Conservation (phyloP, 2,329 filamentous ascomycete species). For the Nemania bipapillata region DNA sequence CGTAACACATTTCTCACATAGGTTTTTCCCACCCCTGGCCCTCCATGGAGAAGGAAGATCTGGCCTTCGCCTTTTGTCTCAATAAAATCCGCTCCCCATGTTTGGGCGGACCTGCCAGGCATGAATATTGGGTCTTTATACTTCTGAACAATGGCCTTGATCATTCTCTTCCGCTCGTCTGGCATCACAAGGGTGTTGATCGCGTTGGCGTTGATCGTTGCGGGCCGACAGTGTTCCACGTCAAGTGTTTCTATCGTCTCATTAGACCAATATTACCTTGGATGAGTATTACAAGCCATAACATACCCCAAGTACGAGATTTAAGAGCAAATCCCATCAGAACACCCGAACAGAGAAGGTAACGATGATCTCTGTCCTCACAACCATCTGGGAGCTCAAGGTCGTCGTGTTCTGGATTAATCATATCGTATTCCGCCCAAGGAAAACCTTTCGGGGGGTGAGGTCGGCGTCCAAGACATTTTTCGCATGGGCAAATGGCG, state of each 20-base stretch:
- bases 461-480: background rate
- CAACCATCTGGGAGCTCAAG: background rate
- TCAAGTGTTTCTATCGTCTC: background rate
- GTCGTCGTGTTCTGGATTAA: background rate
- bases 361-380: constrained; percentile 30
- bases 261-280: too few relatives aligned
- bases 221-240: too few relatives aligned
- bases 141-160: constrained; percentile 37
- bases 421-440: background rate
- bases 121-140: too few relatives aligned
- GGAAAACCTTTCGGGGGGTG: constrained; percentile 1
- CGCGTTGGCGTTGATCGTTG: too few relatives aligned
- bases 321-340: constrained; percentile 38
- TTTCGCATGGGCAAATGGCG: background rate
- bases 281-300: too few relatives aligned
- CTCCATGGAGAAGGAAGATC: constrained; percentile 34
- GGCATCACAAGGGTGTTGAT: constrained; percentile 37
- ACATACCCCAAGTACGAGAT: constrained; percentile 33
- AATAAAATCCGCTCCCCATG: constrained; percentile 36
- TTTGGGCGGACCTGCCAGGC: constrained; percentile 19
- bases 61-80: constrained; percentile 38
- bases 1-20: too few relatives aligned
- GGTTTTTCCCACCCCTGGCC: constrained; percentile 37
- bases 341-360: constrained; percentile 34
- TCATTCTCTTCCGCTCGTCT: constrained; percentile 32